Evolutionary conservation across 495 filamentous ascomycete species (phyloP).

Genomic region (Tetracladium setigerum): DNA sequence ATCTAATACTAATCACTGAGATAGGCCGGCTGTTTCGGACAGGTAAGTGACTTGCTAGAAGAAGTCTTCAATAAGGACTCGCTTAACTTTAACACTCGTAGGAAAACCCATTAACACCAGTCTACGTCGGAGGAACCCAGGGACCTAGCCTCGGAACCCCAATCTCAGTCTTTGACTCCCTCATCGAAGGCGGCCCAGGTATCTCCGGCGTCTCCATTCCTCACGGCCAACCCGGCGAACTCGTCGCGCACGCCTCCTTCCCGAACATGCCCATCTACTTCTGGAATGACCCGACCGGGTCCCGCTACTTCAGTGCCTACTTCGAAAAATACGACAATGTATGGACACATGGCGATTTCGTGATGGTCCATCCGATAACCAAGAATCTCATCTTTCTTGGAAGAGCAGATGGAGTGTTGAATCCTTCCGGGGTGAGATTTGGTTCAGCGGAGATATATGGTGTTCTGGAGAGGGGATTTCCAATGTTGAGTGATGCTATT

Average conservation of each 20-base stretch:
- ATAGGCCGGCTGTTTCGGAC: slow-evolving; percentile 58
- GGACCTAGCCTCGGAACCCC: slow-evolving; percentile 56
- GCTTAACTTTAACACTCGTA: not conserved
- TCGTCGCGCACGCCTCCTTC: slow-evolving; percentile 61
- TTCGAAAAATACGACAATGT: slow-evolving; percentile 65
- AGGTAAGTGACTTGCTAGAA: slow-evolving; percentile 6
- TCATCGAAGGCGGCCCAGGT: slow-evolving; percentile 42
- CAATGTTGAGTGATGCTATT: slow-evolving; percentile 55
- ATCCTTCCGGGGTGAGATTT: slow-evolving; percentile 81
- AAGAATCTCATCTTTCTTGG: slow-evolving; percentile 62
- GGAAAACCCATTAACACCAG: slow-evolving; percentile 60
- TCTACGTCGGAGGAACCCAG: slow-evolving; percentile 66
- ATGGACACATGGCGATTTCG: slow-evolving; percentile 79
- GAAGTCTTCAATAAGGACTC: not conserved
- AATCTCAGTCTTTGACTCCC: slow-evolving; percentile 57
- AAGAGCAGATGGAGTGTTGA: slow-evolving; percentile 83
- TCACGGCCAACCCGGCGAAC: slow-evolving; percentile 60
- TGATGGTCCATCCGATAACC: slow-evolving; percentile 60
- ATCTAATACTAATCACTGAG: not conserved
- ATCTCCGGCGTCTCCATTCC: slow-evolving; percentile 45
- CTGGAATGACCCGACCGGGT: slow-evolving; percentile 54
- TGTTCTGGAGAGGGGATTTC: slow-evolving; percentile 60
- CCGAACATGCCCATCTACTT: slow-evolving; percentile 68
- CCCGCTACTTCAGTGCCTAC: slow-evolving; percentile 61
- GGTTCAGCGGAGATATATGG: slow-evolving; percentile 77